These are phyloP conservation scores for Elasticomyces elasticus DNA, from an alignment of 495 filamentous ascomycete genomes.

Conservation along the genomic window DNA sequence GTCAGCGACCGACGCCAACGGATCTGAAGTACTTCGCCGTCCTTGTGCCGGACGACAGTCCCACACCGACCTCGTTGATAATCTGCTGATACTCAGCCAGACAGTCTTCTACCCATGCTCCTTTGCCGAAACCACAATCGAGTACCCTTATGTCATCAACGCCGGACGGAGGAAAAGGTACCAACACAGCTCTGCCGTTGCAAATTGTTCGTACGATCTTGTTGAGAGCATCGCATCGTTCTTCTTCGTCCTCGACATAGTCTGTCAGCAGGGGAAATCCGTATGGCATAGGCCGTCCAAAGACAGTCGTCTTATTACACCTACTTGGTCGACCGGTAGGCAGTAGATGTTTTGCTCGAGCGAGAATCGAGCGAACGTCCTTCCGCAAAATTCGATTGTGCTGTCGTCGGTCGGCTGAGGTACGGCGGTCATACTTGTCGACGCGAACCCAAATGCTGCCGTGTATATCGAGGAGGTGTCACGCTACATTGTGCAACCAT, in stretches of 20 bases:
- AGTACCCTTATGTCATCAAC: constrained; percentile 23
- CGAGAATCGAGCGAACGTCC: constrained; percentile 31
- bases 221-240: constrained; percentile 63
- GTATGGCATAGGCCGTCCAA: constrained; percentile 4
- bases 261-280: constrained; percentile 5
- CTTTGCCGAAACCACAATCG: constrained; percentile 39
- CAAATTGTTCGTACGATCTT: constrained; percentile 62
- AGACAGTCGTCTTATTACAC: constrained; percentile 14
- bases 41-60: no score
- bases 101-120: constrained; percentile 71
- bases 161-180: constrained; percentile 36
- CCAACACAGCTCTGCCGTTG: constrained; percentile 68
- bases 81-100: no score
- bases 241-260: constrained; percentile 59
- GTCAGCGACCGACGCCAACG: neutral
- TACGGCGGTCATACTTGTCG: constrained; percentile 5
- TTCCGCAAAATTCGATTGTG: neutral
- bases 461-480: neutral
- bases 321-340: constrained; percentile 77
- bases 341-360: constrained; percentile 65
- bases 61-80: no score
- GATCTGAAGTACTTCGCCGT: no score
- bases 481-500: neutral
- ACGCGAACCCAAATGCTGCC: neutral
- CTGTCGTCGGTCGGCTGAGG: constrained; percentile 15